A percentile compares a stretch with the other conserved stretches of the same genome.
phyloP scores from a whole-genome alignment of 2,329 filamentous ascomycete genomes.

The Beauveria caledonica region DNA sequence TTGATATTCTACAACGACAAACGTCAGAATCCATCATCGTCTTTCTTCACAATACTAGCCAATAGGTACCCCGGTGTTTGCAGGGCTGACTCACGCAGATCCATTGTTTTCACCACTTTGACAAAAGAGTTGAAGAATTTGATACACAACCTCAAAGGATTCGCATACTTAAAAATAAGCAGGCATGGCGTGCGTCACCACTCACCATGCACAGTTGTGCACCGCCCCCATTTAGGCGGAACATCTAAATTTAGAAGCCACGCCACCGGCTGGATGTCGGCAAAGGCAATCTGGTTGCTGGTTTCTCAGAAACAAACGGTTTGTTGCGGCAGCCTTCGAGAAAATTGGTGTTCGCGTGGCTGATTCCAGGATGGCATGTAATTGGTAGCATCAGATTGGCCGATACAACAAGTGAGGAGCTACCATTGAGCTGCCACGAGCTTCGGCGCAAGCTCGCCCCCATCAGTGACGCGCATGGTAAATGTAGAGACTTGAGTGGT shows the following conservation, averaged over 20 bases:
- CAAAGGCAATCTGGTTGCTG: not conserved
- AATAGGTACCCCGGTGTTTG: no score
- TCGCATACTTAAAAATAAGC: not conserved
- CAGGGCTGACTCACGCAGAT: no score
- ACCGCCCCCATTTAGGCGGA: constrained; percentile 8
- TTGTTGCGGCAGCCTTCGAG: not conserved
- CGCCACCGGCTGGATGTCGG: not conserved
- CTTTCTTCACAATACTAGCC: no score
- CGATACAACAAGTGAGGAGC: not conserved
- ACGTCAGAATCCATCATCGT: no score
- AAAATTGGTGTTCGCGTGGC: not conserved
- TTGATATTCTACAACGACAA: no score
- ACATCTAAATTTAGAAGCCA: constrained; percentile 9
- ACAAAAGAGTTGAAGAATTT: not conserved
- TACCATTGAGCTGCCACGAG: not conserved
- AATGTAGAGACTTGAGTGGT: not conserved
- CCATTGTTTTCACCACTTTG: no score
- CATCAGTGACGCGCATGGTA: not conserved
- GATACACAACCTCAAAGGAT: not conserved
- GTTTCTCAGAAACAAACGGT: no score
- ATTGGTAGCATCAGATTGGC: not conserved
- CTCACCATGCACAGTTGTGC: constrained; percentile 1
- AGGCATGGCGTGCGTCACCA: not conserved
- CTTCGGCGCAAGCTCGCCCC: not conserved
- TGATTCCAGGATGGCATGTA: not conserved